These are phyloP conservation scores for Salix udensis DNA, from an alignment of 345 rosid genomes.

Conservation along the genomic window DNA sequence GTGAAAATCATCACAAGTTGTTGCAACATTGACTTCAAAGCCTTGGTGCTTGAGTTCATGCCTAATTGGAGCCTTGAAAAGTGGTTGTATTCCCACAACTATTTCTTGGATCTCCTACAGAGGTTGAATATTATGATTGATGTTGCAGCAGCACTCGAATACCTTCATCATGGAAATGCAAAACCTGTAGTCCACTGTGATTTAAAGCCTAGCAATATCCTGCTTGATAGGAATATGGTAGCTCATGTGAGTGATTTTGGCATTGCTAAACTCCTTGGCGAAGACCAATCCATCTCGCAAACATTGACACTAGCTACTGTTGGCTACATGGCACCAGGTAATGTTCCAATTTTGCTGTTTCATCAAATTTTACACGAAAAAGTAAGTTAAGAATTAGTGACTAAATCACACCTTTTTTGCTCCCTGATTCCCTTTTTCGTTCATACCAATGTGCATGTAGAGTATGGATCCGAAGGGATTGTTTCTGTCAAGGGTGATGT, in stretches of 20 bases:
- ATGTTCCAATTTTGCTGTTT: not conserved
- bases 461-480: conserved; percentile 13
- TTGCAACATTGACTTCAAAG: not conserved
- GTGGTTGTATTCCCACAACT: conserved; percentile 15
- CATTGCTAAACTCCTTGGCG: not conserved
- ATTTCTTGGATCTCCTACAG: not conserved
- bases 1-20: not conserved
- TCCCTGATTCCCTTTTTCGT: not conserved
- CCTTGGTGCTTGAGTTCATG: conserved; percentile 12
- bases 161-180: conserved; percentile 1
- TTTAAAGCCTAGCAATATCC: conserved; percentile 17
- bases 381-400: no score
- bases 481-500: conserved; percentile 7
- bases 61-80: conserved; percentile 15
- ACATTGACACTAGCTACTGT: not conserved
- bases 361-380: not conserved
- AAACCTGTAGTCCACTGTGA: conserved; percentile 11
- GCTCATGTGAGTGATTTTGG: conserved; percentile 17
- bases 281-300: not conserved
- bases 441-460: not conserved
- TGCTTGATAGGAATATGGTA: not conserved
- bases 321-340: conserved; percentile 24
- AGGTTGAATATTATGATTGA: conserved; percentile 15
- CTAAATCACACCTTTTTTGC: not conserved
- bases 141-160: conserved; percentile 9